Base-by-base conservation (phyloP, 257 asterid species). In the Paulownia fortunei region DNA sequence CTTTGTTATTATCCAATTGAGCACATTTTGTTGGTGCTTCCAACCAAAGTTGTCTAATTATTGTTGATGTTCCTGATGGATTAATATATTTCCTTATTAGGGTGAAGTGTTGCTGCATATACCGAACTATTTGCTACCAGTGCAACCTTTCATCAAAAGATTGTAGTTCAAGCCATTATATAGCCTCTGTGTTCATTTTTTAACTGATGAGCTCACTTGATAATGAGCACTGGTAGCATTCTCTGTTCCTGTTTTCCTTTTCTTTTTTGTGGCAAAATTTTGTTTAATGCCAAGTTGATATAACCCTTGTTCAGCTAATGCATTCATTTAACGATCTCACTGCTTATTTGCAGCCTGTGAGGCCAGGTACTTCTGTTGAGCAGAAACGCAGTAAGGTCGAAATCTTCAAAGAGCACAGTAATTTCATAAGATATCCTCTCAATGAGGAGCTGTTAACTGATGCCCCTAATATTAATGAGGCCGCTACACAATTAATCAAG, bases 341-440 rank as follows among this genome's bases (percentile, higher is more conserved):
- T 21, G 18, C 67, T 36, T 76, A n/a, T 56, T 66, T 79, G 79
- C 93, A 95, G 98, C 96, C 97, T 39, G 93, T 86, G 78, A 91
- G 88, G 87, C 84, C 93, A 60, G 97, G 81, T 69, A 78, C 94
- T 9, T 5, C 91, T 2, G 90, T 83, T 5, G 96, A 85, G 85
- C 86, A 84, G 24, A 95, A 95, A 76, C 96, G 99, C 69, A 93
- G 98, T 59, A 93, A 95, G 80, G 99, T 95, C 21, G 99, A 95
- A 84, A 95, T 95, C 44, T 41, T 93, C 84, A 95, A 95, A 81
- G 98, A 95, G 88, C 88, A 95, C 26, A 95, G 99, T 80, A 82
- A 95, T 83, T 95, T 87, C 85, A 95, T 95, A 81, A 86, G 99
- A 73, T 95, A 88, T 77, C 99, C 99, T 82, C 93, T 95, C 60